Conservation (phyloP, 2,329 filamentous ascomycete species). For the Aaosphaeria arxii region DNA sequence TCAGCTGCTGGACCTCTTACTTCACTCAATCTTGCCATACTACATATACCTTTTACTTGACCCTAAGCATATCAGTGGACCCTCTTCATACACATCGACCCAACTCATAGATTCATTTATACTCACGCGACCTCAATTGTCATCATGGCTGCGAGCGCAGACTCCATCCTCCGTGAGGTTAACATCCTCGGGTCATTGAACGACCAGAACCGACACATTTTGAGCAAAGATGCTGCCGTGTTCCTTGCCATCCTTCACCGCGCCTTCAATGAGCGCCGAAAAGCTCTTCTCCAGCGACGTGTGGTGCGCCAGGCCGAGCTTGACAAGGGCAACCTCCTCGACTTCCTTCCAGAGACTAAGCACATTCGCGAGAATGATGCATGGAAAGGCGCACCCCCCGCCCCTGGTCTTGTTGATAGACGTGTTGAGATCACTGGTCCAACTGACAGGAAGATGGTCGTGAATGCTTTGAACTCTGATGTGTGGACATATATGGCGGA, state of each 20-base stretch:
- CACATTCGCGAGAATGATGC: slow-evolving; percentile 91
- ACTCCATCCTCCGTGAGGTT: slow-evolving; percentile 82
- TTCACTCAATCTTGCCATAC: not conserved
- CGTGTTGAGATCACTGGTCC: slow-evolving; percentile 96
- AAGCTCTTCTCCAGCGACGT: slow-evolving; percentile 83
- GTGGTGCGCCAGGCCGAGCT: slow-evolving; percentile 86
- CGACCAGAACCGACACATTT: slow-evolving; percentile 81
- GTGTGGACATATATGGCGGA: slow-evolving; percentile 99
- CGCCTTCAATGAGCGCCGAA: slow-evolving; percentile 87
- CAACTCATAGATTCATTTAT: slow-evolving; percentile 4
- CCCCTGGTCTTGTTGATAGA: slow-evolving; percentile 88
- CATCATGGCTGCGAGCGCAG: slow-evolving; percentile 49
- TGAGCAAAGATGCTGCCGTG: slow-evolving; percentile 83
- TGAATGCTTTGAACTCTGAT: slow-evolving; percentile 92
- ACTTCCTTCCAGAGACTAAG: slow-evolving; percentile 94
- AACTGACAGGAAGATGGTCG: slow-evolving; percentile 97
- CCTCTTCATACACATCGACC: slow-evolving; percentile 4
- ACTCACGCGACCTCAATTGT: slow-evolving; percentile 7
- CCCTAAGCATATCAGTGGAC: too few species aligned
- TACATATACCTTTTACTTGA: not conserved
- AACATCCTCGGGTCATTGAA: slow-evolving; percentile 77
- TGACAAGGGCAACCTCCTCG: slow-evolving; percentile 81
- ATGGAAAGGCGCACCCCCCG: slow-evolving; percentile 90
- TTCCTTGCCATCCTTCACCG: slow-evolving; percentile 94
- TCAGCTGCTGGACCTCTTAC: slow-evolving; percentile 10